Evolutionary conservation across 2,329 filamentous ascomycete genomes (phyloP).

Genomic region (Lachnellula willkommii): DNA sequence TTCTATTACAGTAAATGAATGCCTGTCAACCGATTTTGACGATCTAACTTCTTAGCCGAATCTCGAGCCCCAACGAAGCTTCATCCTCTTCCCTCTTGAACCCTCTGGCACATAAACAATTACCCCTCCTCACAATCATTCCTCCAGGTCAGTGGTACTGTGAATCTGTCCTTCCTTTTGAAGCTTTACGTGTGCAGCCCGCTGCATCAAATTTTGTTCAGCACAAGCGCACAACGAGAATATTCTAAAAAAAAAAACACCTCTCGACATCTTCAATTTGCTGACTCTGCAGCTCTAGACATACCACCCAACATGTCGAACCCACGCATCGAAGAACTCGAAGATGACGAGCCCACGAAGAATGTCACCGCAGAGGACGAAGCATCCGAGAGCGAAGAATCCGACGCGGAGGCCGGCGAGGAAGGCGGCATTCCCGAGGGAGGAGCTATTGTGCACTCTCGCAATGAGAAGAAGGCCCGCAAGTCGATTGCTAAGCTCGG

Average conservation of each 20-base stretch:
- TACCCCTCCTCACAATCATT: slow-evolving; percentile 6
- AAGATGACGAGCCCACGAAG: slow-evolving; percentile 85
- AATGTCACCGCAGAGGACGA: slow-evolving; percentile 69
- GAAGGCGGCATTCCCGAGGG: slow-evolving; percentile 64
- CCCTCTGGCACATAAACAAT: slow-evolving; percentile 5
- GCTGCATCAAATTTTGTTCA: background rate
- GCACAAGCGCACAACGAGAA: slow-evolving; percentile 24
- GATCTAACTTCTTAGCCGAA: slow-evolving; percentile 24
- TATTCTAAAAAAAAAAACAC: slow-evolving; percentile 17
- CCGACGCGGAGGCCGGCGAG: slow-evolving; percentile 69
- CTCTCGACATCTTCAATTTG: slow-evolving; percentile 9
- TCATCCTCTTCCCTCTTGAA: slow-evolving; percentile 4
- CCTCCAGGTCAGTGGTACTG: slow-evolving; percentile 1
- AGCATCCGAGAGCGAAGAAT: slow-evolving; percentile 64
- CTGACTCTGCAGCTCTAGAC: slow-evolving; percentile 26
- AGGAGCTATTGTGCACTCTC: slow-evolving; percentile 87
- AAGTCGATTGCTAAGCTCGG: slow-evolving; percentile 99
- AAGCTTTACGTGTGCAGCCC: background rate
- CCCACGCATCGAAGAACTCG: slow-evolving; percentile 95
- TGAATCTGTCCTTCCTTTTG: background rate
- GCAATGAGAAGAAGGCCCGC: slow-evolving; percentile 99
- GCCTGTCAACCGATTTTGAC: background rate
- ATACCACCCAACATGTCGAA: slow-evolving; percentile 74
- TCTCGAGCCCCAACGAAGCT: slow-evolving; percentile 17
- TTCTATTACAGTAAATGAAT: too few relatives aligned